Evolutionary conservation across 73 alveolate genomes (phyloP).

Genomic region (Halteria grandinella): DNA sequence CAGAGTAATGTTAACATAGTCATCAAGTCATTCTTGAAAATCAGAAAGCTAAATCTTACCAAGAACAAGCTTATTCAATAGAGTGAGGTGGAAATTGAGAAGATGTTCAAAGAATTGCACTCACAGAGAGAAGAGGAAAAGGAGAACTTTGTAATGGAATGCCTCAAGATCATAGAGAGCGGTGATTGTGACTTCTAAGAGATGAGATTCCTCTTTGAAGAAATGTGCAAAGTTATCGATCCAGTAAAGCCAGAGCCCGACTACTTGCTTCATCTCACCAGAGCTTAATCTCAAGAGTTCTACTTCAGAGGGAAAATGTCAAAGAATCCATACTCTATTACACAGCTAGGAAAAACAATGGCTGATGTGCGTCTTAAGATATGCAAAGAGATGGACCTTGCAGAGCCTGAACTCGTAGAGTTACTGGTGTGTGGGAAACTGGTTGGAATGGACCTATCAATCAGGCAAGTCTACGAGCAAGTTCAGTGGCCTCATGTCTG

Average conservation of each 20-base stretch:
- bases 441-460: constrained; percentile 33
- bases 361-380: constrained; percentile 59
- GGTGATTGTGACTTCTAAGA: constrained; percentile 44
- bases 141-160: constrained; percentile 44
- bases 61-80: constrained; percentile 52
- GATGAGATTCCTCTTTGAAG: constrained; percentile 46
- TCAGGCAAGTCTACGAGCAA: constrained; percentile 59
- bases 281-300: constrained; percentile 59
- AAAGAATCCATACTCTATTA: constrained; percentile 59
- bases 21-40: constrained; percentile 54
- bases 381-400: constrained; percentile 65
- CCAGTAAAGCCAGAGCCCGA: constrained; percentile 68
- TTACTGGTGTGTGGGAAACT: constrained; percentile 57
- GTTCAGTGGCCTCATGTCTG: constrained; percentile 61
- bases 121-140: constrained; percentile 60
- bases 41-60: constrained; percentile 45
- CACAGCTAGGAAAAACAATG: constrained; percentile 50
- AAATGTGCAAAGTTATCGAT: constrained; percentile 43
- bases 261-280: constrained; percentile 47
- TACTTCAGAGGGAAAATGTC: constrained; percentile 67
- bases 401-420: constrained; percentile 62
- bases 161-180: constrained; percentile 38
- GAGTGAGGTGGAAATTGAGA: constrained; percentile 58
- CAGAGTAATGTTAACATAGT: constrained; percentile 4
- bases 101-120: constrained; percentile 47